Percentiles rank a stretch among this genome's conserved stretches.
These are phyloP conservation scores for Cymbopogon flexuosus DNA, from an alignment of 202 grass and related monocot species.

Conservation along the genomic window DNA sequence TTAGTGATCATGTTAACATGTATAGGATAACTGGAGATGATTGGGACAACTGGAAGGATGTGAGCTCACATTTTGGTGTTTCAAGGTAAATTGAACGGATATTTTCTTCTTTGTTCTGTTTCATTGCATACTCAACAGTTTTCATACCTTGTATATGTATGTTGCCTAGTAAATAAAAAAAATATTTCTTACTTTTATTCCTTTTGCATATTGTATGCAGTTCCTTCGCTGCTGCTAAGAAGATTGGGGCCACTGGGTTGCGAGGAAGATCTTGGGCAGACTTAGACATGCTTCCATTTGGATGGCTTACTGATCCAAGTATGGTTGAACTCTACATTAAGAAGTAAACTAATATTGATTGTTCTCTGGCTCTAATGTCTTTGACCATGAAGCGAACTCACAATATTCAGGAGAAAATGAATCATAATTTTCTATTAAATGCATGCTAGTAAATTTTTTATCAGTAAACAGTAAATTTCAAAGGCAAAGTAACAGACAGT, in stretches of 20 bases:
- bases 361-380: background rate
- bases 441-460: background rate
- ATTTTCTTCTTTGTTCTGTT: conserved; percentile 10
- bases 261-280: conserved; percentile 84
- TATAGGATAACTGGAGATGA: conserved; percentile 91
- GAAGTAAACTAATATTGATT: conserved; percentile 1
- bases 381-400: background rate
- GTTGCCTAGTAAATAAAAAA: conserved; percentile 10
- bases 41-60: conserved; percentile 85
- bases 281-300: conserved; percentile 95
- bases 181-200: background rate
- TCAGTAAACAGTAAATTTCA: background rate
- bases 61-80: conserved; percentile 65
- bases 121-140: conserved; percentile 3
- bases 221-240: conserved; percentile 64
- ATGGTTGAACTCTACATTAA: conserved; percentile 4
- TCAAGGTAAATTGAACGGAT: conserved; percentile 49
- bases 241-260: conserved; percentile 67
- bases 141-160: conserved; percentile 3
- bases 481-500: background rate
- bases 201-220: conserved; percentile 40
- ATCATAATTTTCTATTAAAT: conserved; percentile 1
- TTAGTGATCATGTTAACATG: conserved; percentile 68
- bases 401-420: background rate
- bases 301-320: conserved; percentile 77